Conservation (phyloP, 352 stramenopile genomes). For the Globisporangium perplexum region DNA sequence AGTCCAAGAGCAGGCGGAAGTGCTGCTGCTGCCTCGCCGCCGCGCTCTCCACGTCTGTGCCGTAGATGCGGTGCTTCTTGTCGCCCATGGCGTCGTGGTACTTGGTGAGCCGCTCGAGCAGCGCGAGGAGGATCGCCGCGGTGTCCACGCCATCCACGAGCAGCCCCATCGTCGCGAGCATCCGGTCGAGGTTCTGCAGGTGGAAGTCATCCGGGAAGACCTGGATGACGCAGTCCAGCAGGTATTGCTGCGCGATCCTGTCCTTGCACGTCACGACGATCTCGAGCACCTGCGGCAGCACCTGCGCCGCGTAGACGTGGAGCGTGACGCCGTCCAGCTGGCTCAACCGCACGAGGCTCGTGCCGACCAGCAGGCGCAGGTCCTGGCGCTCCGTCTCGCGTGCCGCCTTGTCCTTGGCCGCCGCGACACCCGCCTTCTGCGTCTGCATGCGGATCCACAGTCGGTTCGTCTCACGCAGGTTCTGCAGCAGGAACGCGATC, state of each 20-base stretch:
- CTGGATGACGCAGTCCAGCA: conserved; percentile 98
- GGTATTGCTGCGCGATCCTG: conserved; percentile 96
- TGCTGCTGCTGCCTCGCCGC: conserved; percentile 12
- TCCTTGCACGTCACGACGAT: conserved; percentile 95
- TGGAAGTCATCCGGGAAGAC: conserved; percentile 98
- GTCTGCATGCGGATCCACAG: conserved; percentile 99
- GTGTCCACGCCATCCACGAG: conserved; percentile 91
- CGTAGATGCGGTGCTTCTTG: conserved; percentile 19
- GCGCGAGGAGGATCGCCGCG: conserved; percentile 85
- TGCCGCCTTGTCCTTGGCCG: conserved; percentile 71
- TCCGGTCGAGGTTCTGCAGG: conserved; percentile 90
- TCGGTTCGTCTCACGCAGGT: conserved; percentile 97
- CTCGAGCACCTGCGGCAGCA: conserved; percentile 91
- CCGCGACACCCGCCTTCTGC: conserved; percentile 43
- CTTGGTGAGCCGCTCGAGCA: conserved; percentile 93
- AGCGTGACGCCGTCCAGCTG: conserved; percentile 94
- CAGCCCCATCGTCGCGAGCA: conserved; percentile 83
- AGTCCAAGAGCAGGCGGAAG: conserved; percentile 15
- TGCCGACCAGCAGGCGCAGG: conserved; percentile 95
- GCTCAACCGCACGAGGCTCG: conserved; percentile 95
- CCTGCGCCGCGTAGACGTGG: conserved; percentile 81
- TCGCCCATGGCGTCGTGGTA: conserved; percentile 55
- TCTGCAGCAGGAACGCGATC: conserved; percentile 95
- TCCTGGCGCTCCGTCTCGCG: conserved; percentile 90
- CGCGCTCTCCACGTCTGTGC: conserved; percentile 4